phyloP scores from a whole-genome alignment of 805 yeast genomes.

The Pichia paraexigua region DNA sequence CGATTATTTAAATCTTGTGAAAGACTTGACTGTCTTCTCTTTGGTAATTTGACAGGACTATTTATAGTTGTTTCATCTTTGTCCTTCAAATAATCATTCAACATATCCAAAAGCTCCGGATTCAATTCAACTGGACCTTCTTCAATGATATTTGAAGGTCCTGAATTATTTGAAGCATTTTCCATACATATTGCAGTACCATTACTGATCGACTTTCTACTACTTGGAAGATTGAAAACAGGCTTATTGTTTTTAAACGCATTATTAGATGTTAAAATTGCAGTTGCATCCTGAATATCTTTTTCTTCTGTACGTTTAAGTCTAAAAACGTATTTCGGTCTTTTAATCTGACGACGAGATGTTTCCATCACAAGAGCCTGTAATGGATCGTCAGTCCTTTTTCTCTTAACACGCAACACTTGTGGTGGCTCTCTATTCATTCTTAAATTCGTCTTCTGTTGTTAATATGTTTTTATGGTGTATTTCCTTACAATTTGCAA shows the following conservation, averaged over 20 bases:
- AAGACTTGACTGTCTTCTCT: slow-evolving; percentile 23
- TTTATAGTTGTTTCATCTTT: slow-evolving; percentile 18
- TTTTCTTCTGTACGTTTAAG: slow-evolving; percentile 40
- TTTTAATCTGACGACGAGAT: slow-evolving; percentile 9
- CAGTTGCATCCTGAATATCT: slow-evolving; percentile 15
- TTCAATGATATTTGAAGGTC: neutral
- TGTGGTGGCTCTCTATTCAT: slow-evolving; percentile 36
- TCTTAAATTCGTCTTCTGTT: neutral
- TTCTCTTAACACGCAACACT: slow-evolving; percentile 76
- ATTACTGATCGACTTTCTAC: slow-evolving; percentile 8
- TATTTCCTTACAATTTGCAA: neutral
- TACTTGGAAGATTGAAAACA: slow-evolving; percentile 17
- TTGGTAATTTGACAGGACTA: slow-evolving; percentile 19
- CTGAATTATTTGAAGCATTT: neutral
- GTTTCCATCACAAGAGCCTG: slow-evolving; percentile 60
- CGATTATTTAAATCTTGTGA: slow-evolving; percentile 14
- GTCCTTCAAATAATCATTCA: slow-evolving; percentile 47
- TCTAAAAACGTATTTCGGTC: slow-evolving; percentile 34
- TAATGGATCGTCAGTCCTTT: slow-evolving; percentile 80
- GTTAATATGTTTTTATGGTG: neutral
- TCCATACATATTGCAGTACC: neutral
- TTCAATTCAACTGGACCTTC: slow-evolving; percentile 32
- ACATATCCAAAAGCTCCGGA: slow-evolving; percentile 67
- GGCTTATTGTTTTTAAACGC: slow-evolving; percentile 7
- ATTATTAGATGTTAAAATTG: slow-evolving; percentile 15